Conservation (phyloP, 2,329 filamentous ascomycete species). For the Pyrenochaeta sp. region DNA sequence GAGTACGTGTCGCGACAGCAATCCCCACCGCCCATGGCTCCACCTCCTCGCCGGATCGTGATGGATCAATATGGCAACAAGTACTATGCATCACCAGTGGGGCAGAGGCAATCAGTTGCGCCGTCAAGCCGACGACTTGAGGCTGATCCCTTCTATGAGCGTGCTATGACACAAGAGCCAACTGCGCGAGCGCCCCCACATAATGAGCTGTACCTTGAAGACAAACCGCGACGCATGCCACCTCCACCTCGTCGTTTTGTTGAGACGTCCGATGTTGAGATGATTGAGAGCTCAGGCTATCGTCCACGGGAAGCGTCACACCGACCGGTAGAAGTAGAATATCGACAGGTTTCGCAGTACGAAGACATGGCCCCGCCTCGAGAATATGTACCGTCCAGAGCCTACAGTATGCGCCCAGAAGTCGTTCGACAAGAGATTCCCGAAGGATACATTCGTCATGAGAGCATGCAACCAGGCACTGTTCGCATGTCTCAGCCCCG, state of each 20-base stretch:
- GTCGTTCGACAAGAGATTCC: slow-evolving; percentile 43
- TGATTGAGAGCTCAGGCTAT: slow-evolving; percentile 62
- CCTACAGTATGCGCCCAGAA: slow-evolving; percentile 52
- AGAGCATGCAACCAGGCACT: slow-evolving; percentile 52
- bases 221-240: slow-evolving; percentile 47
- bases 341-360: slow-evolving; percentile 40
- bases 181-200: slow-evolving; percentile 58
- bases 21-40: slow-evolving; percentile 53
- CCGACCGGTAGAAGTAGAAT: slow-evolving; percentile 53
- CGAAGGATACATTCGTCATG: slow-evolving; percentile 45
- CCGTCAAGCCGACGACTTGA: slow-evolving; percentile 59
- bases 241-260: slow-evolving; percentile 60
- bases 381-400: slow-evolving; percentile 40
- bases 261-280: slow-evolving; percentile 67
- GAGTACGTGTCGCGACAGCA: slow-evolving; percentile 49
- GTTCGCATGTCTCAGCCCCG: slow-evolving; percentile 42
- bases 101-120: slow-evolving; percentile 62
- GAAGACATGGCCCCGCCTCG: slow-evolving; percentile 48
- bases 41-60: slow-evolving; percentile 70
- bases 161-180: slow-evolving; percentile 61
- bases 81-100: slow-evolving; percentile 67
- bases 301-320: slow-evolving; percentile 66
- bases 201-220: slow-evolving; percentile 58
- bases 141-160: slow-evolving; percentile 71
- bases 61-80: slow-evolving; percentile 84